Evolutionary conservation across 805 yeast species (phyloP), one percentile per base, ranked within the genome.

Genomic region (Kluyveromyces aestuarii): DNA sequence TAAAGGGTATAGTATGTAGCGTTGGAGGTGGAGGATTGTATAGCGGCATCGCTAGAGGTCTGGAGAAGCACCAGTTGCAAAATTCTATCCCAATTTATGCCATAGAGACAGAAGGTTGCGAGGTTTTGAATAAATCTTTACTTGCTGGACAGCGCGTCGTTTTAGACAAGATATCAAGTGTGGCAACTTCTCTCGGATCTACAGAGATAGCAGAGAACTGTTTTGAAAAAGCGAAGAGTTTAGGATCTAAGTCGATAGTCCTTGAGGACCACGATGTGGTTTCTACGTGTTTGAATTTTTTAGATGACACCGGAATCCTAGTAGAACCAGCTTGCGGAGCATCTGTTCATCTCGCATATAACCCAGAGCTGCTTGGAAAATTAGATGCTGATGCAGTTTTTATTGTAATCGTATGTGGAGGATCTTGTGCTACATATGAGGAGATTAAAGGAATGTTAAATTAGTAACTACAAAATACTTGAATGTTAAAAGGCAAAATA

Each of bases 271-370:
- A 67, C 2, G 80, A 81, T 40, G 82, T 86, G 0, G 72, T 82
- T 0, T 62, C 62, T 11, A 77, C 83, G 0, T 72, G 82, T 45
- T 56, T 78, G 27, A 67, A 62, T 40, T 80, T 74, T 55, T 75
- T 80, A 6, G 59, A 69, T 2, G 79, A 78, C 48, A 79, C 71
- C 52, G 74, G 75, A 48, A 66, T 54, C 67, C 67, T 79, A 21
- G 77, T 80, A 0, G 88, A 83, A 60, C 87, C 87, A 0, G 88
- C 88, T 1, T 83, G 88, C 61, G 87, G 87, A 2, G 85, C 85
- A 1, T 79, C 87, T 0, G 60, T 83, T 25, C 74, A 82, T 25
- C 70, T 79, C 17, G 74, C 72, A n/a, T 76, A 73, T 55, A 59
- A 72, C 43, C 63, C 54, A 0, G 44, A 53, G 17, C 33, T 59